Base-by-base conservation (phyloP, 2,329 filamentous ascomycete genomes). In the Ceratocystis colombiana region DNA sequence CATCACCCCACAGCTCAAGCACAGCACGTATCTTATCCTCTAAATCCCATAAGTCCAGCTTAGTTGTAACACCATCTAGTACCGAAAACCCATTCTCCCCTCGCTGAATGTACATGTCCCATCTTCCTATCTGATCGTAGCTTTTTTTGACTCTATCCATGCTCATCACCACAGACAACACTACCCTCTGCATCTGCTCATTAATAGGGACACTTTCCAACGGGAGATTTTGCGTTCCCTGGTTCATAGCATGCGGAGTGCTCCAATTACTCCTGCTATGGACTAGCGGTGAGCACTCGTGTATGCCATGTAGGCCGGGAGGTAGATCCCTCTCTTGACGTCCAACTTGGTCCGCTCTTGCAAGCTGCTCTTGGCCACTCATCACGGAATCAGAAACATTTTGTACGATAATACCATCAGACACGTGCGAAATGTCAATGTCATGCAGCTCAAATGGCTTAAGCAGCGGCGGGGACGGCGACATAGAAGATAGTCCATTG, bases 191-290 rank as follows among this genome's bases (percentile, higher is more conserved):
- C 6, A 70, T 71, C 55, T 69, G 53, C 33, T 70, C 61, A 3
- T 64, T 50, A 30, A 12, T 63, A 22, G 73, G 68, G n/a, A 71
- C 70, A 30, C 57, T 70, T 67, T 73, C 73, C 6, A 74, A 66
- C 7, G 72, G 71, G 44, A 73, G 68, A 45, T 46, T 25, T 8
- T 44, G 64, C 22, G 61, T 61, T 12, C 37, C 37, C 28, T 55
- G 55, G 44, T 41, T 61, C 44, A 22, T 30, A 22, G 50, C 25
- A 59, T 41, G 41, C 4, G 41, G 48, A 3, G 37, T 12, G 12
- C 48, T 20, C 17, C 15, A 37, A 7, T 28, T n/a, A 30, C 53
- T 33, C 8, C 53, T 25, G 15, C 28, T 25, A 25, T 25, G 53
- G 15, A 33, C 17, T 59, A 25, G n/a, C 12, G 53, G 53, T 8